Percentiles rank a stretch among this genome's conserved stretches.
phyloP scores from a whole-genome alignment of 2,329 filamentous ascomycete species.

The Aspergillus sp. region DNA sequence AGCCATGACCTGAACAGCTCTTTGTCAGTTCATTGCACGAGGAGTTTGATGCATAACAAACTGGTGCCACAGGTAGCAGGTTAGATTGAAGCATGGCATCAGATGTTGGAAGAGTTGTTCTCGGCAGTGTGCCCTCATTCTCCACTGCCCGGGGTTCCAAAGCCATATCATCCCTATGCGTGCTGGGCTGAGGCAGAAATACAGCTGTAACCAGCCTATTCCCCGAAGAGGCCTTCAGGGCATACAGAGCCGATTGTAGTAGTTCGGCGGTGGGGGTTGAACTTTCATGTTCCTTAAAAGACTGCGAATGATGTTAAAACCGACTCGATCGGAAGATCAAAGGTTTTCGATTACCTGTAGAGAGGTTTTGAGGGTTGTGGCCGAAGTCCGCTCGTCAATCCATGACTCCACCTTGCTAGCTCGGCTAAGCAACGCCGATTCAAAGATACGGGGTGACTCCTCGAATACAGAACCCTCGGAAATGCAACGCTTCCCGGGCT shows the following conservation, averaged over 20 bases:
- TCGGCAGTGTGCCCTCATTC: background rate
- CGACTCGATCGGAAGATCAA: conserved; percentile 4
- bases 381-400: conserved; percentile 24
- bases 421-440: conserved; percentile 35
- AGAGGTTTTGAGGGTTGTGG: conserved; percentile 24
- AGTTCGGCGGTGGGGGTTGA: conserved; percentile 40
- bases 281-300: conserved; percentile 9
- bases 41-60: conserved; percentile 72
- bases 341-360: conserved; percentile 33
- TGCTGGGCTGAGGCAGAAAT: conserved; percentile 45
- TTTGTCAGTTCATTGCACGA: conserved; percentile 69
- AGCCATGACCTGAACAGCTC: conserved; percentile 79
- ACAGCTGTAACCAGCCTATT: conserved; percentile 59
- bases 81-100: conserved; percentile 16
- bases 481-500: conserved; percentile 20
- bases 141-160: background rate
- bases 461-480: conserved; percentile 19
- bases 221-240: conserved; percentile 49
- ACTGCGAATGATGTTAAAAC: conserved; percentile 19
- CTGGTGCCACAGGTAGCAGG: conserved; percentile 58
- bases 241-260: conserved; percentile 47
- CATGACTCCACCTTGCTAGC: conserved; percentile 32
- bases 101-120: background rate
- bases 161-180: background rate
- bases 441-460: conserved; percentile 6